A percentile compares a stretch with the other conserved stretches of the same genome.
phyloP scores from a whole-genome alignment of 441 rosid genomes.

The Populus tomentosa region DNA sequence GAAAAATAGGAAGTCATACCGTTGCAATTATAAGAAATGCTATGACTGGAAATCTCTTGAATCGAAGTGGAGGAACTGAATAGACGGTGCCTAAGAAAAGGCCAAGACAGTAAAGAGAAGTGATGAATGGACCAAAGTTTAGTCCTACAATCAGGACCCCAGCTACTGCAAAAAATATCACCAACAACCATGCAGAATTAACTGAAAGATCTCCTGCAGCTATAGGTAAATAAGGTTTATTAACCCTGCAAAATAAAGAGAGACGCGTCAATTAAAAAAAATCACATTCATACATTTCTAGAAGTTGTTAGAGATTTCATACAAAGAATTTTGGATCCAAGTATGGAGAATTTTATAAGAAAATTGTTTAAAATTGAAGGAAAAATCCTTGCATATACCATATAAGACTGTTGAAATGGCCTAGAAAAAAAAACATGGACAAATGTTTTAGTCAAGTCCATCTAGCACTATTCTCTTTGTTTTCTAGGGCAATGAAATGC shows the following conservation, averaged over 20 bases:
- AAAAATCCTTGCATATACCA: background rate
- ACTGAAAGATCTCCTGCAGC: slow-evolving; percentile 98
- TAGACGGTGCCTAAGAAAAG: slow-evolving; percentile 92
- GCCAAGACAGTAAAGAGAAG: slow-evolving; percentile 73
- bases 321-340: slow-evolving; percentile 1
- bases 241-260: slow-evolving; percentile 67
- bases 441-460: background rate
- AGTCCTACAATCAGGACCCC: slow-evolving; percentile 68
- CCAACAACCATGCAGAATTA: slow-evolving; percentile 87
- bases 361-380: background rate
- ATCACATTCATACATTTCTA: slow-evolving; percentile 4
- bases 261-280: slow-evolving; percentile 5
- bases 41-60: slow-evolving; percentile 88
- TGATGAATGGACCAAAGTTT: slow-evolving; percentile 83
- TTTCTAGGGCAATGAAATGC: background rate
- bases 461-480: background rate
- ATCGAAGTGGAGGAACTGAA: slow-evolving; percentile 91
- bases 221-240: slow-evolving; percentile 95
- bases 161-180: slow-evolving; percentile 65
- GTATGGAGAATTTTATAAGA: background rate
- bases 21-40: slow-evolving; percentile 95
- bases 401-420: background rate
- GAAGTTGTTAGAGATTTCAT: background rate
- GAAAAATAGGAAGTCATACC: slow-evolving; percentile 34
- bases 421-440: background rate